phyloP scores from a whole-genome alignment of 2,329 filamentous ascomycete species.

The Epichloe gansuensis region DNA sequence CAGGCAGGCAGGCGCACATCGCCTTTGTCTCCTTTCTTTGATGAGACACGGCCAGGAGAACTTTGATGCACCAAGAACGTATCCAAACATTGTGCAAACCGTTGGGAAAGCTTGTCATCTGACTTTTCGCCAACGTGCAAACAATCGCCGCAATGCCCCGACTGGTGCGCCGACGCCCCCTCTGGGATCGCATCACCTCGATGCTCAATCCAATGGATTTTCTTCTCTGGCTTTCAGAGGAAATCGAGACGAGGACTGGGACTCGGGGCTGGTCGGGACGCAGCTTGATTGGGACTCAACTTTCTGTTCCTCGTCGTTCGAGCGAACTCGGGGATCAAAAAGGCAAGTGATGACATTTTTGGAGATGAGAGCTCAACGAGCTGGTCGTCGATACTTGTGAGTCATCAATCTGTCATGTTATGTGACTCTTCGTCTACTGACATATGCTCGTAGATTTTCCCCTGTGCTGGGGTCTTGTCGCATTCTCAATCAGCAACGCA shows the following conservation, averaged over 20 bases:
- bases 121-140: background rate
- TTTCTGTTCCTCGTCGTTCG: constrained; percentile 69
- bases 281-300: constrained; percentile 65
- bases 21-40: background rate
- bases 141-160: constrained; percentile 45
- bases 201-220: constrained; percentile 82
- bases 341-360: constrained; percentile 70
- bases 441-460: constrained; percentile 41
- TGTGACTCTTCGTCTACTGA: background rate
- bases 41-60: background rate
- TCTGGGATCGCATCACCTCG: constrained; percentile 67
- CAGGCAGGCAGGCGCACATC: constrained; percentile 1
- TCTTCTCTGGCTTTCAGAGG: constrained; percentile 80
- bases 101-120: background rate
- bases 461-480: constrained; percentile 55
- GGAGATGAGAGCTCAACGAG: constrained; percentile 53
- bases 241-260: constrained; percentile 88
- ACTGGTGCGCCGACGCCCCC: constrained; percentile 69
- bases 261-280: constrained; percentile 66
- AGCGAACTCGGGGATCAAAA: constrained; percentile 53
- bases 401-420: constrained; percentile 12
- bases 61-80: background rate
- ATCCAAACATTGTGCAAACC: background rate
- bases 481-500: constrained; percentile 62
- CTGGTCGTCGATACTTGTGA: constrained; percentile 49